phyloP scores from a whole-genome alignment of 441 rosid genomes.

The Aquilaria agallochum region DNA sequence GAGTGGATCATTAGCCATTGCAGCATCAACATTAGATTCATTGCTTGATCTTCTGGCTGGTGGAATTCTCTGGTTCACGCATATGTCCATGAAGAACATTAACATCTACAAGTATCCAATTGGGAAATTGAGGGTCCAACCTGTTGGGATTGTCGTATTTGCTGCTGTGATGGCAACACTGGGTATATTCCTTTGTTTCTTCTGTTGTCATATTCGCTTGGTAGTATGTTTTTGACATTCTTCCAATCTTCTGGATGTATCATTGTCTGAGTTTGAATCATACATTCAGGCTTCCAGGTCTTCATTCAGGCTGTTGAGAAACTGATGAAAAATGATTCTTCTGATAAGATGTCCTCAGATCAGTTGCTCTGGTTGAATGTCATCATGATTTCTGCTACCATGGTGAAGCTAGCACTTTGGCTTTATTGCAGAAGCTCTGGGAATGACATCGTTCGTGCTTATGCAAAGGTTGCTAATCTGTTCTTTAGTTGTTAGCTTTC shows the following conservation, averaged over 20 bases:
- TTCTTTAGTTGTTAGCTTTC: not conserved
- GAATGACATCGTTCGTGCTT: constrained; percentile 79
- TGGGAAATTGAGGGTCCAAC: constrained; percentile 90
- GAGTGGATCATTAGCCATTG: constrained; percentile 90
- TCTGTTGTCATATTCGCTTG: not conserved
- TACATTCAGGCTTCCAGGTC: constrained; percentile 57
- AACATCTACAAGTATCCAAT: constrained; percentile 85
- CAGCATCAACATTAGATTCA: constrained; percentile 95
- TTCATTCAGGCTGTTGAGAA: constrained; percentile 61
- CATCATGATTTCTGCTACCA: constrained; percentile 69
- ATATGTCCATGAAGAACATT: constrained; percentile 69
- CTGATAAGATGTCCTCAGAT: constrained; percentile 33
- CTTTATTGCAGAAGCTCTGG: constrained; percentile 68
- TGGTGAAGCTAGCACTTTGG: constrained; percentile 65
- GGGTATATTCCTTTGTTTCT: constrained; percentile 34
- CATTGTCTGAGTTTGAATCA: not conserved
- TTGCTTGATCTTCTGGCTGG: constrained; percentile 93
- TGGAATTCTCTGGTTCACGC: constrained; percentile 89
- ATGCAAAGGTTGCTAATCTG: constrained; percentile 50
- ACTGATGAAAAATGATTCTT: constrained; percentile 32
- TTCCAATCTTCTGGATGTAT: not conserved
- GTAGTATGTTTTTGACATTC: too few relatives aligned
- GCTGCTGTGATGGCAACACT: constrained; percentile 95
- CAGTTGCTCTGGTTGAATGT: constrained; percentile 56
- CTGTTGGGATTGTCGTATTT: constrained; percentile 81